Percentiles rank a stretch among this genome's conserved stretches.
Evolutionary conservation across 805 yeast species (phyloP).

Genomic region (Wickerhamomyces silvicola): DNA sequence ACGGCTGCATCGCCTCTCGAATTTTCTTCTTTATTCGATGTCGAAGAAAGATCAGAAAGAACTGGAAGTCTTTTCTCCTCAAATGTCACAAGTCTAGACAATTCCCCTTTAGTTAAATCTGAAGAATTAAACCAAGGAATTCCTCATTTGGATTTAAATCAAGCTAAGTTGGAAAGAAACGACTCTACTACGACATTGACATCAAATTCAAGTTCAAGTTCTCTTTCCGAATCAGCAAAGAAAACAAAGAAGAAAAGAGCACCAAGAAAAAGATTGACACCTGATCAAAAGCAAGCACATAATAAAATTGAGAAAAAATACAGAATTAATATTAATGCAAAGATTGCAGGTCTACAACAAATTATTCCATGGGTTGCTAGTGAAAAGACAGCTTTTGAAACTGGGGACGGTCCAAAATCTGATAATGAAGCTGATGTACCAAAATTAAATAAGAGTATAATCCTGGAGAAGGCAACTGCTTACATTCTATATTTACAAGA

Average conservation of each 20-base stretch:
- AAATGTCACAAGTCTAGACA: constrained; percentile 20
- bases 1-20: constrained; percentile 21
- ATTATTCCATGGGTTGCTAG: constrained; percentile 62
- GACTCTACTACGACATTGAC: constrained; percentile 10
- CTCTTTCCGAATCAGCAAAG: constrained; percentile 6
- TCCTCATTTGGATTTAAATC: constrained; percentile 7
- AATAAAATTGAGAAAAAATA: constrained; percentile 68
- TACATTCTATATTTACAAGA: constrained; percentile 50
- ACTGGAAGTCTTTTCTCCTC: constrained; percentile 19
- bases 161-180: constrained; percentile 6
- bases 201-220: constrained; percentile 5
- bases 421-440: constrained; percentile 22
- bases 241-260: constrained; percentile 39
- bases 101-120: constrained; percentile 24
- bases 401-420: constrained; percentile 20
- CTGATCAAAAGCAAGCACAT: constrained; percentile 63
- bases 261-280: constrained; percentile 48
- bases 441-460: constrained; percentile 57
- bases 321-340: constrained; percentile 65
- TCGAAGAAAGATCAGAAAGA: constrained; percentile 9
- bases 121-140: constrained; percentile 13
- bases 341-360: constrained; percentile 60
- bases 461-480: constrained; percentile 61
- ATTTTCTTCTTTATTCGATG: constrained; percentile 22
- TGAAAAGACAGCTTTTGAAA: constrained; percentile 58